Evolutionary conservation across 1,284 basidiomycete genomes (phyloP), one percentile per base, ranked within the genome.

Genomic region (Marasmius tenuissimus): DNA sequence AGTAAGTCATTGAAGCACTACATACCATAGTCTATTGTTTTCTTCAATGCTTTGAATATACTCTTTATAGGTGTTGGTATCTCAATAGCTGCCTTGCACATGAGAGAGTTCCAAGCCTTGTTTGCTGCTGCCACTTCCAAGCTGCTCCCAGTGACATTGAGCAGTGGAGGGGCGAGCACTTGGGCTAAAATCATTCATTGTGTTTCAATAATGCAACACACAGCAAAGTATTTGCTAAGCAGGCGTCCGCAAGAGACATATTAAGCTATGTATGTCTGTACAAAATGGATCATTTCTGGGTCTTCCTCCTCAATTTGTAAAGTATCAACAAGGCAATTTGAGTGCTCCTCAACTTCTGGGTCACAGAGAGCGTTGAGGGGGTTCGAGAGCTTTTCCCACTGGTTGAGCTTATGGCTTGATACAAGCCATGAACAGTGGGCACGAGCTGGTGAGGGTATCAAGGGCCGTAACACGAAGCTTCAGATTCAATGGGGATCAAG

Each of bases 121-220:
- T 93, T 92, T 0, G 92, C 89, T 11, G 93, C 92, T 0, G 85
- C 90, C 3, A 92, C 92, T 68, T 92, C 92, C 14, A 80, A 81
- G 53, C 79, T 74, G 20, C 27, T 49, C 12, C 73, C 72, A 33
- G 68, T 69, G 5, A 68, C 66, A 1, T 69, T 60, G 4, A 72
- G 68, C 60, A 74, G 67, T 8, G 81, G 72, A n/a, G 83, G 78
- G 8, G 81, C 81, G 51, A 95, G 76, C 1, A 84, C 84, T 72
- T 95, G 93, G 0, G 93, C 89, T 14, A 96, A 81, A 16, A 92
- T 81, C 1, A 91, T 93, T 86, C 91, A 93, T 68, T 92, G 85
- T 33, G 87, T 87, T 72, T 95, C 93, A 69, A 94, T 84, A 35
- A 92, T 85, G 68, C 92, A 93, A 74, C 93, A 94, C 7, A 94